Evolutionary conservation across 768 basidiomycete species (phyloP), one percentile per base, ranked within the genome.

Genomic region (Crucibulum laeve): DNA sequence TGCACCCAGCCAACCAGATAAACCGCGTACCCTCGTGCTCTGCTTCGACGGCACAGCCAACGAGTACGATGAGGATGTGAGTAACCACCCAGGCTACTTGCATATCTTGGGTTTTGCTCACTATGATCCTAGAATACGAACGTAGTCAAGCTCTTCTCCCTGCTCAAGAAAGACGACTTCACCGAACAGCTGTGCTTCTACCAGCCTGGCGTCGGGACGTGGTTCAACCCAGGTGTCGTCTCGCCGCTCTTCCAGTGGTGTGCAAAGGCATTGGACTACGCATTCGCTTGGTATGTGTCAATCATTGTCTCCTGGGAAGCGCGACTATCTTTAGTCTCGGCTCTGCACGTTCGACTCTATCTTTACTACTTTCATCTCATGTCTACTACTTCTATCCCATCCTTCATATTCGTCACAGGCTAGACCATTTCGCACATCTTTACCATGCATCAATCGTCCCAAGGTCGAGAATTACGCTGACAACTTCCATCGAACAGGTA

Each of bases 61-160:
- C 42, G 70, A 79, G 51, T 86, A 75, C 48, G 61, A 69, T 47
- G 56, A 61, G 3, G 53, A 58, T 44, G 83, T 81, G 48, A 23
- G 76, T 53, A 1, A 21, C 17, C 23, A 21, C 3, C 14, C 11
- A 25, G 13, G 8, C 21, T 11, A n/a, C n/a, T n/a, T n/a, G n/a
- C n/a, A n/a, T n/a, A n/a, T n/a, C n/a, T n/a, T n/a, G n/a, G n/a
- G n/a, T n/a, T n/a, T n/a, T n/a, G n/a, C n/a, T n/a, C n/a, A n/a
- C n/a, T n/a, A n/a, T n/a, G n/a, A n/a, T n/a, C n/a, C n/a, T 47
- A 70, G 73, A 83, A 85, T 53, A 80, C 86, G 7, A 87, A 87
- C 44, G 73, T 86, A 25, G 80, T 84, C 42, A 80, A 79, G 54
- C 68, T 92, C 33, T 87, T 84, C 60, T 67, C 74, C 4, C 63